These are phyloP conservation scores for Backusella sp. DNA, from an alignment of 192 early-diverging fungal species.

Conservation along the genomic window DNA sequence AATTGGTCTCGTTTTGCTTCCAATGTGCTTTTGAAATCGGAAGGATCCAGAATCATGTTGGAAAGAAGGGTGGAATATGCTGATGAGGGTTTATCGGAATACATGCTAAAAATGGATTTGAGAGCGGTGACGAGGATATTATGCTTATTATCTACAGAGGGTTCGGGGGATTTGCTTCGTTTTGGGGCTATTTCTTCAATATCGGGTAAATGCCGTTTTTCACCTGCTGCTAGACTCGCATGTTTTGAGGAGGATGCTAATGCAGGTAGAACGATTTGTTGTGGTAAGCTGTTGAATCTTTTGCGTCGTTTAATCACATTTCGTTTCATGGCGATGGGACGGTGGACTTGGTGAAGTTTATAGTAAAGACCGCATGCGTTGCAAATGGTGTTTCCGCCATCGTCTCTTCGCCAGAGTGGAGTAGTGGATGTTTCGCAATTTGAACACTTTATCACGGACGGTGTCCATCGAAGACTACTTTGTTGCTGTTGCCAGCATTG, in stretches of 20 bases:
- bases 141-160: neutral
- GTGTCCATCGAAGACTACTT: conserved; percentile 1
- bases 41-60: conserved; percentile 4
- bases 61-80: neutral
- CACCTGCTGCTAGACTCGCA: too few species aligned
- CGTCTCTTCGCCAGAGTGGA: conserved; percentile 78
- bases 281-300: conserved; percentile 31
- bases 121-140: neutral
- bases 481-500: neutral
- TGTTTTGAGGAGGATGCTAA: neutral
- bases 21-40: neutral
- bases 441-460: conserved; percentile 57
- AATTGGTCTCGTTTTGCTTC: neutral
- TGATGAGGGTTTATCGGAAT: neutral
- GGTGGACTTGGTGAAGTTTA: conserved; percentile 77
- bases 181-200: neutral
- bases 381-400: conserved; percentile 72
- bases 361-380: conserved; percentile 90
- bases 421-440: conserved; percentile 88
- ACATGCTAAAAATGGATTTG: neutral
- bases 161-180: neutral
- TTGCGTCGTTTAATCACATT: conserved; percentile 74
- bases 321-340: conserved; percentile 80
- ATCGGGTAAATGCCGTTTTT: neutral
- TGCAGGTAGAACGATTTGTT: neutral